Evolutionary conservation across 306 rosid species (phyloP), one percentile per base, ranked within the genome.

Genomic region (Fragaria ananassa): DNA sequence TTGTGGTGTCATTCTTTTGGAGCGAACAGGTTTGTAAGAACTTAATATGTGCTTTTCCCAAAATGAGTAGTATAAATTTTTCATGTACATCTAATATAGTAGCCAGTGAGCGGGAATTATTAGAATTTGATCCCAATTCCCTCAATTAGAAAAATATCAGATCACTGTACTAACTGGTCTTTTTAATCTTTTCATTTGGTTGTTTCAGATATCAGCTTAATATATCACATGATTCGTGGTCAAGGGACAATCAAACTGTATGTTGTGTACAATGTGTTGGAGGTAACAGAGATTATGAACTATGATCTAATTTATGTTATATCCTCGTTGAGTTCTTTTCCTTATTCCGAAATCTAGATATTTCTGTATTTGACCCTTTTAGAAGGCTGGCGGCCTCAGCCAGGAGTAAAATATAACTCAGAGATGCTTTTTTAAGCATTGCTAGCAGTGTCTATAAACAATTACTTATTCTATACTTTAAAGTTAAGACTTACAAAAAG

Each of bases 151-250:
- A 18, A 56, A 21, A 10, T 41, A 41, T 3, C 3, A 19, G 54
- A 57, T 25, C 54, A 44, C 29, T 10, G 2, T 60, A 5, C 70
- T 74, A 46, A 60, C 47, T 74, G 46, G 14, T 15, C 63, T 14
- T 74, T 62, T 13, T 4, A 4, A 11, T 67, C 51, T 45, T 34
- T 67, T 68, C 35, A 41, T 66, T 74, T 45, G 75, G 34, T 80
- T 79, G 71, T 70, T 72, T 71, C 87, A 95, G 97, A 95, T 82
- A 95, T 95, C 89, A 95, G 97, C 86, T 91, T 95, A 86, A 95
- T 95, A 83, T 95, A 95, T 89, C 99, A 95, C 89, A 95, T 95
- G 96, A 95, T 95, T 75, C 97, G 97, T 44, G 97, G 99, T 86
- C 96, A 95, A 86, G 97, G 99, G 83, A 95, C 97, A 76, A 85